These are phyloP conservation scores for Tremella yokohamensis DNA, from an alignment of 768 basidiomycete species.

Conservation along the genomic window DNA sequence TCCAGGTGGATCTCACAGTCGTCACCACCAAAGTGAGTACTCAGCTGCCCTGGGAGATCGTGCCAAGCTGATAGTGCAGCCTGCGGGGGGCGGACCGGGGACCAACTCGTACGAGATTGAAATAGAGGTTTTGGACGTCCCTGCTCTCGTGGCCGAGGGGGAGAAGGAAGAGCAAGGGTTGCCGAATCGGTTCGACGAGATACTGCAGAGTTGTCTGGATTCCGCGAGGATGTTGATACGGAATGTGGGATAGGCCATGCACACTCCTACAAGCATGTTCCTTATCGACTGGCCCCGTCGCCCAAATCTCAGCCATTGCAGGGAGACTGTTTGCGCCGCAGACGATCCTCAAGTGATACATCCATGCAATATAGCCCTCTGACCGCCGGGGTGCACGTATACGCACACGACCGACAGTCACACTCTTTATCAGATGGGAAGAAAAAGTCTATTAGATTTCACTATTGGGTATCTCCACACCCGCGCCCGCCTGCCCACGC, in stretches of 20 bases:
- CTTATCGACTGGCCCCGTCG: too few relatives aligned
- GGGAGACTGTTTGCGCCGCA: too few relatives aligned
- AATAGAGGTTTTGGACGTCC: conserved; percentile 70
- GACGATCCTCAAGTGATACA: too few relatives aligned
- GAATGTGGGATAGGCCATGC: conserved; percentile 56
- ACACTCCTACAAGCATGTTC: too few relatives aligned
- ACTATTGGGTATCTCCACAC: too few relatives aligned
- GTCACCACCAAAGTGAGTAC: conserved; percentile 60
- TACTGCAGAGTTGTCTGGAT: conserved; percentile 87
- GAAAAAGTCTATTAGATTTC: too few relatives aligned
- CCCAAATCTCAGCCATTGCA: too few relatives aligned
- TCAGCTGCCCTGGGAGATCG: background rate
- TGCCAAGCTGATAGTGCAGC: background rate
- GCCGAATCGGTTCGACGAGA: conserved; percentile 79
- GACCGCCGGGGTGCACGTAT: too few relatives aligned
- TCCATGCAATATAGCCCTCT: too few relatives aligned
- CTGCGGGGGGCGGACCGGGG: conserved; percentile 6
- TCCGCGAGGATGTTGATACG: conserved; percentile 83
- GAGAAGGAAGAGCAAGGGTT: conserved; percentile 61
- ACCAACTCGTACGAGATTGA: conserved; percentile 76
- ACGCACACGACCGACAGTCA: too few relatives aligned
- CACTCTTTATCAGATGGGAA: too few relatives aligned
- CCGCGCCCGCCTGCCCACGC: too few relatives aligned
- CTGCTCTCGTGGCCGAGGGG: conserved; percentile 68
- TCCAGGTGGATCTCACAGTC: conserved; percentile 88